Evolutionary conservation across 1,139 yeast genomes (phyloP), one percentile per base, ranked within the genome.

Genomic region (Taphrina deformans): DNA sequence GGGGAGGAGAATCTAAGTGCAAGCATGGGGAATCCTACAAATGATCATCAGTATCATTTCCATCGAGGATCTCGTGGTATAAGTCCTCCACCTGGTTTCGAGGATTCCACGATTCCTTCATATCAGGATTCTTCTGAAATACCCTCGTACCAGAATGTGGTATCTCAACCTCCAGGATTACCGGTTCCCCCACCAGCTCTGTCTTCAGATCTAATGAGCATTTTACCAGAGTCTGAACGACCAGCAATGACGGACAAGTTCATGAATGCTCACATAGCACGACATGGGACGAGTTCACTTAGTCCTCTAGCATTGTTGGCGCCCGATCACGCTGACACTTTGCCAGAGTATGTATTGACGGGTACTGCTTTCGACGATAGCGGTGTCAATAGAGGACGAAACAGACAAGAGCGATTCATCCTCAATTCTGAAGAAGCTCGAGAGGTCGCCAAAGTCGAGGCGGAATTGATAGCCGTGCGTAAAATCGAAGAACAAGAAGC

Each of bases 1-100:
- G n/a, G 7, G 4, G 27, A 9, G 2, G 48, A 21, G 2, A 6
- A 4, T 5, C 26, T 21, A 21, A 3, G 7, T 44, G 27, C 10
- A 44, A 1, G 14, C 9, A 7, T 44, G 48, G 14, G 16, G 10
- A 53, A 53, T 38, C 58, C 58, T 21, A 53, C 58, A 9, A 21
- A 53, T 26, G 58, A 53, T 53, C 58, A 53, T 10, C 58, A 53
- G 14, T 53, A 53, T 26, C 10, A 16, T 10, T 3, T 35, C 6
- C 58, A 53, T 24, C 58, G 38, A 18, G 58, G 58, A 3, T 53
- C 58, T n/a, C 45, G 58, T 14, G 58, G 58, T n/a, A 35, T 38
- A 21, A 53, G 58, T 40, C 58, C 58, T 1, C 58, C 58, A 10
- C 58, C 58, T 16, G 58, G 58, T 2, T 53, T 53, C 58, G 58